Conservation (phyloP, 2,329 filamentous ascomycete genomes). For the Gaeumannomyces sp. region DNA sequence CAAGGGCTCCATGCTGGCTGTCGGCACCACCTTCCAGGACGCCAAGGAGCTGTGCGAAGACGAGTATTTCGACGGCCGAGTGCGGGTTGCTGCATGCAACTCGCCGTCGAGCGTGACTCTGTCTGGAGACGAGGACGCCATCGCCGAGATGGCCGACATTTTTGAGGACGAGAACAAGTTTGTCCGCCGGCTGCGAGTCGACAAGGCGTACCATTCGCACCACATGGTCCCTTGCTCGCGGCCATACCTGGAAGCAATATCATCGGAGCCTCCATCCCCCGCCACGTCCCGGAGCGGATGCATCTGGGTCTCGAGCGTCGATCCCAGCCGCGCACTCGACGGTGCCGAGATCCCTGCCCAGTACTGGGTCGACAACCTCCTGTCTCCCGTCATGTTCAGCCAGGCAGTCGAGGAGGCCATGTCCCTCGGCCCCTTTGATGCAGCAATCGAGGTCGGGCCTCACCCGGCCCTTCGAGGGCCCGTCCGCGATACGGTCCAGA, state of each 20-base stretch:
- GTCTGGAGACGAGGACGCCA: slow-evolving; percentile 29
- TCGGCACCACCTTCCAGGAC: slow-evolving; percentile 21
- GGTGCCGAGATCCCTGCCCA: not conserved
- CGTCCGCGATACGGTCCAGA: slow-evolving; percentile 10
- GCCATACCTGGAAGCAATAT: not conserved
- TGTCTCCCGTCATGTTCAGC: slow-evolving; percentile 21
- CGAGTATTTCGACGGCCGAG: no score
- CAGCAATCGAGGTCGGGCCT: slow-evolving; percentile 26
- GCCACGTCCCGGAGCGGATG: no score
- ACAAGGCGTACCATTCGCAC: slow-evolving; percentile 23
- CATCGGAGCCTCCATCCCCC: no score
- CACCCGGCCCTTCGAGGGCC: slow-evolving; percentile 23
- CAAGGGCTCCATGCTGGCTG: slow-evolving; percentile 34
- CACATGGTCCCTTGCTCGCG: slow-evolving; percentile 15
- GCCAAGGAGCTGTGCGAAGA: slow-evolving; percentile 1
- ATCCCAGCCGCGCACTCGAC: no score
- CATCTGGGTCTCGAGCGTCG: no score
- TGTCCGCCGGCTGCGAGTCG: slow-evolving; percentile 16
- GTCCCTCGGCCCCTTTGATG: slow-evolving; percentile 16
- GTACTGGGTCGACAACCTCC: slow-evolving; percentile 24
- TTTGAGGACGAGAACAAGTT: slow-evolving; percentile 12
- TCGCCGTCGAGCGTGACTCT: slow-evolving; percentile 32
- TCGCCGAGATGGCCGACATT: slow-evolving; percentile 15
- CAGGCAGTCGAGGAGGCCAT: slow-evolving; percentile 20
- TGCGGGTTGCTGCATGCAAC: slow-evolving; percentile 21